phyloP scores from a whole-genome alignment of 768 basidiomycete genomes.

The Grammothele lineata region DNA sequence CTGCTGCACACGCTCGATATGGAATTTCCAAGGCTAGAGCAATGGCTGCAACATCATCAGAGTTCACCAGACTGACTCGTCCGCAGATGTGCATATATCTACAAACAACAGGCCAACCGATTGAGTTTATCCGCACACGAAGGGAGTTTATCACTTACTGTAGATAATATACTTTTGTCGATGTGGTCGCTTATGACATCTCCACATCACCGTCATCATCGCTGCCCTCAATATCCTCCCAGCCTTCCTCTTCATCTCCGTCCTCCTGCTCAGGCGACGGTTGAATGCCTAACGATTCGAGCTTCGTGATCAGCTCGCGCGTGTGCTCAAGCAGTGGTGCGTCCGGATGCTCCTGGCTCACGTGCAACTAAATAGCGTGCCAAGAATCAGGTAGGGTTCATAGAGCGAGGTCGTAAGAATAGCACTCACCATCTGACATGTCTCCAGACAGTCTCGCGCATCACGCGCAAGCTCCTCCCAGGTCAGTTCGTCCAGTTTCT shows the following conservation, averaged over 20 bases:
- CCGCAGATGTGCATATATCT: background rate
- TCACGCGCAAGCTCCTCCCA: constrained; percentile 81
- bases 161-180: background rate
- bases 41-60: too few relatives aligned
- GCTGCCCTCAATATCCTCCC: constrained; percentile 59
- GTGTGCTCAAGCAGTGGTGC: constrained; percentile 71
- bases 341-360: constrained; percentile 71
- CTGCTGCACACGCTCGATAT: too few relatives aligned
- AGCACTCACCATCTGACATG: constrained; percentile 65
- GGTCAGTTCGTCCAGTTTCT: constrained; percentile 42
- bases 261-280: constrained; percentile 56
- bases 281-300: constrained; percentile 65
- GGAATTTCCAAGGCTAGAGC: too few relatives aligned
- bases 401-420: background rate
- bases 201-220: constrained; percentile 47
- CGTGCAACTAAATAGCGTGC: constrained; percentile 50
- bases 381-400: background rate
- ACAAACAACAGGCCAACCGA: too few relatives aligned
- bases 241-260: constrained; percentile 48
- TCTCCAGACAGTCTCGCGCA: constrained; percentile 76
- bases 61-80: too few relatives aligned
- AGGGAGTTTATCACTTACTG: too few relatives aligned
- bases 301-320: constrained; percentile 62
- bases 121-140: too few relatives aligned
- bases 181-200: constrained; percentile 27